Evolutionary conservation across 306 rosid genomes (phyloP), one percentile per base, ranked within the genome.

Genomic region (Rosa chinensis): DNA sequence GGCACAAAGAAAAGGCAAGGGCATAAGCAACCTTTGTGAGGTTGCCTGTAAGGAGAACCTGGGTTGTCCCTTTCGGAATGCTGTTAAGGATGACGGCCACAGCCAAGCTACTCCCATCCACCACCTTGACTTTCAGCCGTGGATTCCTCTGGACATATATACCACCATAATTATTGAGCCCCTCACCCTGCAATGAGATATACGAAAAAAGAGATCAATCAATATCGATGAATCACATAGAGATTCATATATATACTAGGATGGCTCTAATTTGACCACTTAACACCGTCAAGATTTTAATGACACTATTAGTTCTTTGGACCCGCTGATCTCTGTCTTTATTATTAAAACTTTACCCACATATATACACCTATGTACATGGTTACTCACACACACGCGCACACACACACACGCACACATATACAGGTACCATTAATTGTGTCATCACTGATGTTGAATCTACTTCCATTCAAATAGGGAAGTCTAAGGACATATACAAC

Each of bases 21-120:
- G 92, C 92, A 82, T 42, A 84, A 82, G 92, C 91, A 85, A 91
- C 85, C 63, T 93, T 93, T 14, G 91, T 87, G 81, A 93, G 83
- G 25, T 90, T 87, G 11, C 97, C 97, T 50, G 84, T 86, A 1
- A 93, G 84, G 5, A 91, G 66, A 0, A 93, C 93, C 79, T 91
- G 90, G 23, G 89, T 81, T 17, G 95, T 86, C 56, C 82, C 89
- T 73, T 90, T 85, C 1, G 92, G 95, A 81, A 91, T 86, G 69
- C 11, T 83, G 67, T 91, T 85, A 17, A 91, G 82, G 25, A 93
- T 78, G 43, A 86, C 28, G 56, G 89, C 93, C 76, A 81, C 93
- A 6, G 84, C 92, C 16, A 91, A 84, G 70, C 92, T 88, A 23
- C 94, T 89, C 1, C 93, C 97, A 86, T 93, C 98, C 3, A 93